Conservation (phyloP, 1,139 yeast genomes). For the Geotrichum fermentans region DNA sequence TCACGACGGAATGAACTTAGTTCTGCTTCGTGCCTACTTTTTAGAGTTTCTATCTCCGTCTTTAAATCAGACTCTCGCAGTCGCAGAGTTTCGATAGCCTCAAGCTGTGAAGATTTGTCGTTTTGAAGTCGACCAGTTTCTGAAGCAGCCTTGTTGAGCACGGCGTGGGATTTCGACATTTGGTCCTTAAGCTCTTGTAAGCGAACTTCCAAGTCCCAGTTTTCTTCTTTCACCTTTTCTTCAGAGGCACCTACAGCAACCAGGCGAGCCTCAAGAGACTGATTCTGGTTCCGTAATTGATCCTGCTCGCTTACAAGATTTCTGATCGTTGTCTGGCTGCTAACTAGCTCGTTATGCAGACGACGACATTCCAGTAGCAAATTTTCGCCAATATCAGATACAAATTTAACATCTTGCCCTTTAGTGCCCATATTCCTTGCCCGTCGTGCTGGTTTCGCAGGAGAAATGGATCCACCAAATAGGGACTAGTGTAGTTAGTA, state of each 20-base stretch:
- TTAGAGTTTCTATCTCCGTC: conserved; percentile 29
- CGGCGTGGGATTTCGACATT: conserved; percentile 28
- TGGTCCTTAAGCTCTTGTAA: conserved; percentile 51
- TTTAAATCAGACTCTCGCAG: conserved; percentile 31
- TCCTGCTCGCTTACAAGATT: conserved; percentile 44
- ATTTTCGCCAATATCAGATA: conserved; percentile 77
- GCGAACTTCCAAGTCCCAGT: conserved; percentile 72
- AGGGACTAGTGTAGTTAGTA: conserved; percentile 8
- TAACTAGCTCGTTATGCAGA: conserved; percentile 32
- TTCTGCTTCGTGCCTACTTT: conserved; percentile 27
- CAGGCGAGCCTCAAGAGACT: conserved; percentile 36
- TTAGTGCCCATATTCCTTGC: conserved; percentile 17
- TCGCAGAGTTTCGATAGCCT: conserved; percentile 33
- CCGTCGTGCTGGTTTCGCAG: conserved; percentile 13
- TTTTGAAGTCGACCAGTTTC: conserved; percentile 29
- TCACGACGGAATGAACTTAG: conserved; percentile 24
- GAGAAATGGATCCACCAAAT: conserved; percentile 14
- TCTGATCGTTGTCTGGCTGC: conserved; percentile 4
- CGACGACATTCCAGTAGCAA: conserved; percentile 73
- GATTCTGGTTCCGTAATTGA: conserved; percentile 39
- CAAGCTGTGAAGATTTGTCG: conserved; percentile 33
- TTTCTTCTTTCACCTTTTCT: conserved; percentile 57
- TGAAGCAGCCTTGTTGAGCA: conserved; percentile 29
- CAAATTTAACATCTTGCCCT: conserved; percentile 64
- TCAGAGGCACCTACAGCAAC: conserved; percentile 40